These are phyloP conservation scores for Alnus rubra DNA, from an alignment of 306 rosid genomes.

Conservation along the genomic window DNA sequence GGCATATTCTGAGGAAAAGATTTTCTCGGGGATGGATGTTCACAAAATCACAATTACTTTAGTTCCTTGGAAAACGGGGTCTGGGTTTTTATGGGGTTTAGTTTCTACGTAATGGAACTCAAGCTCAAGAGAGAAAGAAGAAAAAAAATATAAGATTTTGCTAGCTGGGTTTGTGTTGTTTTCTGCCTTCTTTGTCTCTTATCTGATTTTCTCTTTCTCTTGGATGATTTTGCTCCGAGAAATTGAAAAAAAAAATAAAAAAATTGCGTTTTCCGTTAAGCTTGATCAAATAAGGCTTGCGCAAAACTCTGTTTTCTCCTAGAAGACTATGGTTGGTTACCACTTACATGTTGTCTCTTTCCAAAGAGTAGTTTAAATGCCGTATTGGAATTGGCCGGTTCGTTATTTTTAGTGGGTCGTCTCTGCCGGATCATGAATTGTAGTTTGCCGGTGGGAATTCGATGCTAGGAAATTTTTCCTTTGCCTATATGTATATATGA, in stretches of 20 bases:
- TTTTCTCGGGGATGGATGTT: background rate
- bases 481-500: background rate
- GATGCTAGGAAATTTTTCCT: background rate
- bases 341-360: background rate
- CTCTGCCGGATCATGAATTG: background rate
- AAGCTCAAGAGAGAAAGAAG: background rate
- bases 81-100: constrained; percentile 2
- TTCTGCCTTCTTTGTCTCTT: background rate
- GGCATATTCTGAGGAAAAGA: constrained; percentile 7
- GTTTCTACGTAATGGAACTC: background rate
- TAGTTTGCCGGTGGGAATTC: background rate
- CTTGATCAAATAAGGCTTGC: background rate
- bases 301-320: background rate
- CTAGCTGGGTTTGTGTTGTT: background rate
- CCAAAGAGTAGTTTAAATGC: background rate
- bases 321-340: background rate
- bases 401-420: background rate
- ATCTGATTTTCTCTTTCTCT: background rate
- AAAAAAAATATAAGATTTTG: background rate
- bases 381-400: background rate
- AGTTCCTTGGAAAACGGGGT: background rate
- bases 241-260: background rate
- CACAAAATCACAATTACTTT: too few relatives aligned
- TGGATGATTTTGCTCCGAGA: background rate
- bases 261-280: background rate